Conservation (phyloP, 306 rosid species). For the Cicer bijugum region DNA sequence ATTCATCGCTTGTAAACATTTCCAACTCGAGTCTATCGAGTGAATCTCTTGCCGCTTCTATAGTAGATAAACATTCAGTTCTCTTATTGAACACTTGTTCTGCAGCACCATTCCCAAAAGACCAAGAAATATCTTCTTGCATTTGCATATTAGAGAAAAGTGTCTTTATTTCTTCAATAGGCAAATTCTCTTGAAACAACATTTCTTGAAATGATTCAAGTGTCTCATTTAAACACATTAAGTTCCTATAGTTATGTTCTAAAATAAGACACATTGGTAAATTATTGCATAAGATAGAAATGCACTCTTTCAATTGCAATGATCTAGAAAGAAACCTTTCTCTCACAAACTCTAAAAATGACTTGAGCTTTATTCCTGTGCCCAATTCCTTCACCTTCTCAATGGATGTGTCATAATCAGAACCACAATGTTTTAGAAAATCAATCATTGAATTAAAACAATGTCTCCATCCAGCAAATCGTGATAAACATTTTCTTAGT, state of each 20-base stretch:
- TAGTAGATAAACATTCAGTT: constrained; percentile 49
- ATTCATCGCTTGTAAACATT: background rate
- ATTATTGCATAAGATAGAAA: background rate
- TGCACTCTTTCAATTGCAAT: background rate
- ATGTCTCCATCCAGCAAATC: background rate
- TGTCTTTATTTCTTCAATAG: constrained; percentile 41
- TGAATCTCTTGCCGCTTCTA: constrained; percentile 44
- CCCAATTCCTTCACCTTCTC: background rate
- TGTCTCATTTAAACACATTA: background rate
- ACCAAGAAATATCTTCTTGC: background rate
- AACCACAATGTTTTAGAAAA: background rate
- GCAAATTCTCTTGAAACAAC: constrained; percentile 35
- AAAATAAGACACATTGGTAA: background rate
- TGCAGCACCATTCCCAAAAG: background rate
- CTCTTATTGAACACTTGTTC: constrained; percentile 35
- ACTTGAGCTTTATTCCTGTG: background rate
- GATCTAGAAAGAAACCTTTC: background rate
- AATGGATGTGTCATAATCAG: background rate
- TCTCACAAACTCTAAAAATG: background rate
- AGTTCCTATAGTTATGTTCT: background rate
- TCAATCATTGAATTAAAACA: background rate
- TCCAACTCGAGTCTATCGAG: constrained; percentile 46
- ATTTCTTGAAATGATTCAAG: constrained; percentile 11
- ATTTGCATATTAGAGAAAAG: constrained; percentile 28
- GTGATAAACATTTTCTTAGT: background rate